Conservation (phyloP, 1,139 yeast genomes). For the Scheffersomyces cryptocercus region DNA sequence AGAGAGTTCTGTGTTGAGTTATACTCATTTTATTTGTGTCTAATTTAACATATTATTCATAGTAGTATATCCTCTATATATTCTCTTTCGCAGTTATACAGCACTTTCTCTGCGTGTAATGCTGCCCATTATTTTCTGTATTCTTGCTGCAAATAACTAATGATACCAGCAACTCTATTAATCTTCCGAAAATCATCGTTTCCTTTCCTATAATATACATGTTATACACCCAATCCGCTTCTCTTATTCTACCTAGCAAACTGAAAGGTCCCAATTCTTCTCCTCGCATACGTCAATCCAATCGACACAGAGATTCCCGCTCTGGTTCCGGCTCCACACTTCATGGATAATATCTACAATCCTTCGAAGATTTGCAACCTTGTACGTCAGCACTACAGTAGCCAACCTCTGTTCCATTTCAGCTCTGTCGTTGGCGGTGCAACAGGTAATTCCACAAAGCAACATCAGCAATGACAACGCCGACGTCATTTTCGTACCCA, state of each 20-base stretch:
- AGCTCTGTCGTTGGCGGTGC: conserved; percentile 10
- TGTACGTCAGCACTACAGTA: conserved; percentile 10
- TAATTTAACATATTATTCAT: no score
- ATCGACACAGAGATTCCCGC: conserved; percentile 3
- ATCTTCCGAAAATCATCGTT: no score
- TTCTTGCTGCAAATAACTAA: no score
- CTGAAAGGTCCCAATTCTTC: conserved; percentile 5
- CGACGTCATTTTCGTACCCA: conserved; percentile 2
- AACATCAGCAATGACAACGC: conserved; percentile 13
- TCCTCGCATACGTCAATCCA: conserved; percentile 9
- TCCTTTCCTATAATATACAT: no score
- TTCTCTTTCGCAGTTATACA: no score
- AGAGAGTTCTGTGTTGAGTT: no score
- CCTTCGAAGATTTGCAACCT: conserved; percentile 7
- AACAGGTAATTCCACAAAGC: conserved; percentile 14
- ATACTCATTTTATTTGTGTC: no score
- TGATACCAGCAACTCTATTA: no score
- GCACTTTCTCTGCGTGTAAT: no score
- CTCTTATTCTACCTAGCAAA: background rate
- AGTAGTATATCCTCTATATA: no score
- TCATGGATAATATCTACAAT: conserved; percentile 6
- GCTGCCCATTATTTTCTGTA: no score
- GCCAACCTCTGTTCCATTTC: conserved; percentile 10
- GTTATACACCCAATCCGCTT: no score
- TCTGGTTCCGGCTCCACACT: conserved; percentile 7